Evolutionary conservation across 345 rosid species (phyloP).

Genomic region (Hibiscus trionum): DNA sequence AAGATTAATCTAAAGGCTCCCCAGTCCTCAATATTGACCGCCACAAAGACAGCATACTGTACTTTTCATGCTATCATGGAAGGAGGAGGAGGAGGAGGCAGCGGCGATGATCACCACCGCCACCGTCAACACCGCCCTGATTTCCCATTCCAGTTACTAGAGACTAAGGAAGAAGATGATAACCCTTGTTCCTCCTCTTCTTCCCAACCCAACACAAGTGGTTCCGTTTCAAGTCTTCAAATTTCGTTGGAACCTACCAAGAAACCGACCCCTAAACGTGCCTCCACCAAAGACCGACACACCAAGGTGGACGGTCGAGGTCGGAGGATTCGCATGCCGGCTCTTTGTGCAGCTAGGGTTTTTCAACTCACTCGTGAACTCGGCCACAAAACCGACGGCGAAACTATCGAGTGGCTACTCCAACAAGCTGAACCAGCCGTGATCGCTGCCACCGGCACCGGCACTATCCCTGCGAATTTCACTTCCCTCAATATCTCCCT

Average conservation of each 20-base stretch:
- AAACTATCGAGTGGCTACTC: conserved; percentile 94
- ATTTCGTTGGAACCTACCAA: conserved; percentile 33
- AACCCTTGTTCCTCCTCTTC: conserved; percentile 45
- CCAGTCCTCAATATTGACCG: background rate
- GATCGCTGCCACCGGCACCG: conserved; percentile 95
- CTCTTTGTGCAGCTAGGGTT: conserved; percentile 96
- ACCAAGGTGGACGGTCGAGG: conserved; percentile 97
- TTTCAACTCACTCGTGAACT: conserved; percentile 87
- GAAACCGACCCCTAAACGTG: conserved; percentile 70
- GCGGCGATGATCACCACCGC: conserved; percentile 42
- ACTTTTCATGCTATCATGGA: conserved; percentile 48
- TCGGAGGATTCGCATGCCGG: conserved; percentile 94
- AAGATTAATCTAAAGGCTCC: conserved; percentile 15
- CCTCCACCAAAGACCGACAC: conserved; percentile 91
- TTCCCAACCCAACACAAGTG: conserved; percentile 23
- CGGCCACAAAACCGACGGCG: conserved; percentile 94
- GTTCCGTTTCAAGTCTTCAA: conserved; percentile 30
- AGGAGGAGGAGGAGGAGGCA: conserved; percentile 47
- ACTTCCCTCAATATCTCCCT: conserved; percentile 84
- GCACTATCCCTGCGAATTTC: conserved; percentile 95
- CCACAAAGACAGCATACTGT: conserved; percentile 7
- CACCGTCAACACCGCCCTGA: conserved; percentile 45
- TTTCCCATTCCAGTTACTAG: conserved; percentile 84
- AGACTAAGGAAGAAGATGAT: conserved; percentile 75
- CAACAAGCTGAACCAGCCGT: conserved; percentile 97